A percentile compares a stretch with the other conserved stretches of the same genome.
These are phyloP conservation scores for Neopestalotiopsis sp. DNA, from an alignment of 2,329 filamentous ascomycete genomes.

Conservation along the genomic window DNA sequence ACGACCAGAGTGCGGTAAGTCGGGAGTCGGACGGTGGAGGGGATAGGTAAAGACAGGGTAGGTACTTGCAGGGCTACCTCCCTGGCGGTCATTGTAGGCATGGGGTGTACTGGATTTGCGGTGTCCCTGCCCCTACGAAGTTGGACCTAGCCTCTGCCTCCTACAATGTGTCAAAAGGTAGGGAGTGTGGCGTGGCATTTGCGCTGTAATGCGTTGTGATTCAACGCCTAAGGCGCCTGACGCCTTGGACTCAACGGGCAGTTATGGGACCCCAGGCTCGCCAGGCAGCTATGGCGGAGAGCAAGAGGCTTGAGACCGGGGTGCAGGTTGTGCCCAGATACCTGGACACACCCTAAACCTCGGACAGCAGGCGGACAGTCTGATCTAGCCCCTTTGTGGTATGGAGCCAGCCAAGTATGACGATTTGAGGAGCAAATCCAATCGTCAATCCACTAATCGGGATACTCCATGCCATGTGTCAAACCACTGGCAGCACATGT, in stretches of 20 bases:
- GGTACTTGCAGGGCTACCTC: not conserved
- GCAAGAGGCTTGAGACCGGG: not conserved
- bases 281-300: too few relatives aligned
- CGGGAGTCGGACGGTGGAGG: not conserved
- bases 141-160: not conserved
- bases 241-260: not conserved
- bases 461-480: slow-evolving; percentile 9
- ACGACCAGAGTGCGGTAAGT: not conserved
- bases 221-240: not conserved
- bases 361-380: not conserved
- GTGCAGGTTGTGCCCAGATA: not conserved
- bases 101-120: not conserved
- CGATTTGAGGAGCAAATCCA: not conserved
- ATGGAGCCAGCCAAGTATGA: slow-evolving; percentile 7
- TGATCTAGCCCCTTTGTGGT: slow-evolving; percentile 3
- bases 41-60: not conserved
- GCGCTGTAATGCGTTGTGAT: not conserved
- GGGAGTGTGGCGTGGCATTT: not conserved
- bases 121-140: not conserved
- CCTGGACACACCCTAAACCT: not conserved
- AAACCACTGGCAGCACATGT: not conserved
- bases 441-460: slow-evolving; percentile 1
- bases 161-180: not conserved
- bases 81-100: not conserved
- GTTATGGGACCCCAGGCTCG: not conserved